Evolutionary conservation across 768 basidiomycete genomes (phyloP).

Genomic region (Pisolithus albus): DNA sequence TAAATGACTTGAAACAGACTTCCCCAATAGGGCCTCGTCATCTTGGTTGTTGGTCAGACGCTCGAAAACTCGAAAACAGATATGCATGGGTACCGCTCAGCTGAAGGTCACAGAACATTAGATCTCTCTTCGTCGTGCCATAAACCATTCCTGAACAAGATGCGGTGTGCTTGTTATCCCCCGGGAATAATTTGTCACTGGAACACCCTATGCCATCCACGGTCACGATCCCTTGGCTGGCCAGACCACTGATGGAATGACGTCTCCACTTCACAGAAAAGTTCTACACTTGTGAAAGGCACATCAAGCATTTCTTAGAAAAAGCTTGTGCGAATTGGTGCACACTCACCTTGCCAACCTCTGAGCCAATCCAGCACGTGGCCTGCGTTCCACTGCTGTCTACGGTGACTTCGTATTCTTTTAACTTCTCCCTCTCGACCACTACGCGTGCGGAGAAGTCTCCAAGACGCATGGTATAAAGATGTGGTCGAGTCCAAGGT

Average conservation of each 20-base stretch:
- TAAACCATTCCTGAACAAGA: neutral
- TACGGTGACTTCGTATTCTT: slow-evolving; percentile 8
- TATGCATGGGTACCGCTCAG: slow-evolving; percentile 9
- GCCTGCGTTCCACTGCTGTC: slow-evolving; percentile 4
- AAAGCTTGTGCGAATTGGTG: neutral
- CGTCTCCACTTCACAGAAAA: slow-evolving; percentile 12
- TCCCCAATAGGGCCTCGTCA: slow-evolving; percentile 13
- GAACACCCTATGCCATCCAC: slow-evolving; percentile 8
- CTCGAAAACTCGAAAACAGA: neutral
- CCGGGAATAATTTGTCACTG: no score
- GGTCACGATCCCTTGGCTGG: neutral
- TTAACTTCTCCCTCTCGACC: slow-evolving; percentile 6
- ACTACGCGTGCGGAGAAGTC: slow-evolving; percentile 9
- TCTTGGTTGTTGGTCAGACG: slow-evolving; percentile 5
- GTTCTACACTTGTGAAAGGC: neutral
- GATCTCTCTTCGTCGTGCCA: neutral
- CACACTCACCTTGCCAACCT: slow-evolving; percentile 16
- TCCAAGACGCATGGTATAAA: slow-evolving; percentile 9
- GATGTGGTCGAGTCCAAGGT: no score
- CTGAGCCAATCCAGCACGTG: slow-evolving; percentile 18
- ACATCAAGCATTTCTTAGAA: neutral
- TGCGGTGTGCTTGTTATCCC: fast-evolving
- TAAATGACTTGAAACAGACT: slow-evolving; percentile 3
- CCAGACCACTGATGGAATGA: neutral
- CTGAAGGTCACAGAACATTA: slow-evolving; percentile 14